Base-by-base conservation (phyloP, 768 basidiomycete genomes). In the Sistotremastrum niveocremeum region DNA sequence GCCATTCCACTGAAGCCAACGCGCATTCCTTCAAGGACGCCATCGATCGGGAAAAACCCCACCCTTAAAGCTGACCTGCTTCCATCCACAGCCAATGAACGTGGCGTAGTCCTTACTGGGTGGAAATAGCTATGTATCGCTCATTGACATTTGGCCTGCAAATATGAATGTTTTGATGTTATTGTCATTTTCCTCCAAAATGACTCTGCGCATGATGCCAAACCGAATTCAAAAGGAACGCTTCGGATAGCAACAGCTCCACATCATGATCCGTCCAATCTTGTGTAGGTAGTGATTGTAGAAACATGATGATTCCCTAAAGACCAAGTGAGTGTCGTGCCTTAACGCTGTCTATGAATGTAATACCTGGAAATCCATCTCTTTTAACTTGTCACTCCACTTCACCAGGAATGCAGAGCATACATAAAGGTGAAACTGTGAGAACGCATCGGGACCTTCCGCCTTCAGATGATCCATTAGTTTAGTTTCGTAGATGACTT, bases 291-390 rank as follows among this genome's bases (percentile, higher is more conserved):
- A 89, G 71, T 1, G 84, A 89, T 60, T 93, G 89, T 8, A 99
- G 72, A 66, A 95, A 99, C 84, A 99, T 98, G 61, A 99, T 98
- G 60, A 98, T 93, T 47, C 89, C 91, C 94, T 98, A 53, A 7
- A 38, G 6, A 42, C 29, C 29, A 31, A 6, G 31, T 20, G 37
- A 48, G 34, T 20, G 30, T 30, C 11, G 31, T 41, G 41, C 29
- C 5, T 11, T 6, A 3, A 44, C 11, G 41, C 45, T 36, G 4
- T 5, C n/a, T 33, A 37, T 6, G 31, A 29, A 10, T 31, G 11
- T 1, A 20, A 60, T 52, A 86, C 94, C 77, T 99, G 95, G 58
- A 99, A 99, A 61, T 99, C 95, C 93, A 97, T 98, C 59, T 84
- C 78, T 33, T 84, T 81, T 49, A 99, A 69, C 58, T 87, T 83